A percentile compares a stretch with the other conserved stretches of the same genome.
phyloP scores from a whole-genome alignment of 257 asterid species.

The Solanum paucissectum region DNA sequence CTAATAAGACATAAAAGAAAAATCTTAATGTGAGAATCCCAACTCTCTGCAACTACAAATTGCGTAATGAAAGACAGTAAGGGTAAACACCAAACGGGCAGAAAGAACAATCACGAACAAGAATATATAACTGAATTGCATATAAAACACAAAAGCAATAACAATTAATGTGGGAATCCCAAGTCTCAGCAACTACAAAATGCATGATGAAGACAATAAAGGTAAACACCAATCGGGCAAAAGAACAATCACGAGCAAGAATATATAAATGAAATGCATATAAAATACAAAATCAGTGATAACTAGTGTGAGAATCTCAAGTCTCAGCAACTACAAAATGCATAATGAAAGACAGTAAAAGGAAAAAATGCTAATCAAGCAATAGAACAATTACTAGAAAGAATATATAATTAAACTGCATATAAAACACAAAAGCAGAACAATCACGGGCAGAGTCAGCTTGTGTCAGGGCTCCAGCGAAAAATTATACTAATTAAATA shows the following conservation, averaged over 20 bases:
- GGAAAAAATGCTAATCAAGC: not conserved
- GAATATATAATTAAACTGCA: not conserved
- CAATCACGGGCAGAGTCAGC: not conserved
- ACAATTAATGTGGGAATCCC: not conserved
- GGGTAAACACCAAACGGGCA: not conserved
- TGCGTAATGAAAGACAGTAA: not conserved
- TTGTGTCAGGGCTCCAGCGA: not conserved
- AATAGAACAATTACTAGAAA: not conserved
- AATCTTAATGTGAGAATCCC: not conserved
- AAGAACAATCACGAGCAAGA: not conserved
- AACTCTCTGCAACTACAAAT: not conserved
- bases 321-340: not conserved
- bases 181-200: not conserved
- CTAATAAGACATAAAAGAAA: not conserved
- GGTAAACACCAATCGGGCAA: not conserved
- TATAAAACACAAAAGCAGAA: not conserved
- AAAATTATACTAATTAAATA: not conserved
- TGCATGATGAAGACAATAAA: not conserved
- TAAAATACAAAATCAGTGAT: not conserved
- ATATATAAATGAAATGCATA: not conserved
- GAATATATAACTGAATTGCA: not conserved
- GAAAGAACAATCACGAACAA: not conserved
- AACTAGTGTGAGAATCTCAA: not conserved
- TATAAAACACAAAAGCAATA: not conserved
- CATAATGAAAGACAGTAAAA: not conserved